Percentiles rank a stretch among this genome's conserved stretches.
phyloP scores from a whole-genome alignment of 83 land plant species.

The Diphasiastrum complanatum region DNA sequence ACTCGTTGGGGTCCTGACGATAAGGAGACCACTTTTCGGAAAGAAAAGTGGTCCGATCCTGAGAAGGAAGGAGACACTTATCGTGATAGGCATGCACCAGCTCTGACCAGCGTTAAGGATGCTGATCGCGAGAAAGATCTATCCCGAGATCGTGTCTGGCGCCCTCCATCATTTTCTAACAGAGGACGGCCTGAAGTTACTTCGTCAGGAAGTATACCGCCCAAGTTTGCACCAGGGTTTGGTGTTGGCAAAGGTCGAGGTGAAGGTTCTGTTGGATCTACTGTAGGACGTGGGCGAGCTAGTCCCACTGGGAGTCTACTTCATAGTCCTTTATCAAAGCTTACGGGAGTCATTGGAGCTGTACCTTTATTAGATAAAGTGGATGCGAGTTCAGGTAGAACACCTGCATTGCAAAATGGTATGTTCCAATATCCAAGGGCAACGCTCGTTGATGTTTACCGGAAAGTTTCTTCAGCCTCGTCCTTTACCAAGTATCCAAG shows the following conservation, averaged over 20 bases:
- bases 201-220: constrained; percentile 39
- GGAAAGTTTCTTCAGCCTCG: constrained; percentile 27
- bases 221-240: constrained; percentile 53
- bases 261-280: constrained; percentile 41
- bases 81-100: constrained; percentile 47
- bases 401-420: constrained; percentile 20
- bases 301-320: constrained; percentile 24
- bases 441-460: constrained; percentile 74
- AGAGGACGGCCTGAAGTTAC: constrained; percentile 65
- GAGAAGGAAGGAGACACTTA: constrained; percentile 42
- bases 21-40: constrained; percentile 45
- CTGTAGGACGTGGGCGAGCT: constrained; percentile 58
- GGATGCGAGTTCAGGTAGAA: constrained; percentile 22
- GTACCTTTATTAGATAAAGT: constrained; percentile 33
- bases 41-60: constrained; percentile 54
- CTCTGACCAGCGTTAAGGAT: constrained; percentile 27
- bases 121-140: constrained; percentile 51
- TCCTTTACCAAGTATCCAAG: constrained; percentile 36
- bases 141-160: constrained; percentile 48
- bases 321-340: constrained; percentile 21
- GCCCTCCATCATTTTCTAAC: constrained; percentile 45
- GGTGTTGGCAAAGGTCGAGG: constrained; percentile 50
- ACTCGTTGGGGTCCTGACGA: constrained; percentile 81
- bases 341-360: constrained; percentile 28
- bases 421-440: constrained; percentile 58